These are phyloP conservation scores for Eleusine coracana DNA, from an alignment of 176 grass and related monocot species.

Conservation along the genomic window DNA sequence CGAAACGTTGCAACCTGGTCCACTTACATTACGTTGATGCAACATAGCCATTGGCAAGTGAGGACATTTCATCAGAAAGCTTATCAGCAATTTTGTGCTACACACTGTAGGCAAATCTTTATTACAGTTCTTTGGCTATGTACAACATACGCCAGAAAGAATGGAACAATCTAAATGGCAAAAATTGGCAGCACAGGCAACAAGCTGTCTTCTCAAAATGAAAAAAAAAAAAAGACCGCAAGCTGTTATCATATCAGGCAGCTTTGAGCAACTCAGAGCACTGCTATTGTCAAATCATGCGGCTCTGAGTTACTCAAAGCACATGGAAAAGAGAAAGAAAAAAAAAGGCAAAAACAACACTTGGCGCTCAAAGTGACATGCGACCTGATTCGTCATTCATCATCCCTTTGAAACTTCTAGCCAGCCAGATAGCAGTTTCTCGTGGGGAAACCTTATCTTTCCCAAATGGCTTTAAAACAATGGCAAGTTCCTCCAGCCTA, in stretches of 20 bases:
- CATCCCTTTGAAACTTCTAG: conserved; percentile 98
- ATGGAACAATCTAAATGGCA: conserved; percentile 51
- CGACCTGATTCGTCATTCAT: conserved; percentile 78
- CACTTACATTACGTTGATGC: not conserved
- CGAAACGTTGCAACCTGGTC: not conserved
- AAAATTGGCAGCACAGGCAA: conserved; percentile 47
- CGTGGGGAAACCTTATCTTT: conserved; percentile 94
- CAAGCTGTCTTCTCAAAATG: conserved; percentile 31
- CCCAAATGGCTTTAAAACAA: conserved; percentile 97
- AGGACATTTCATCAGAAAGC: not conserved
- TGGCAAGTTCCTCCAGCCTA: conserved; percentile 81
- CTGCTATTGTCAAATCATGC: conserved; percentile 43
- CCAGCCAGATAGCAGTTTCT: conserved; percentile 97
- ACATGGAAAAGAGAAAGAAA: conserved; percentile 24
- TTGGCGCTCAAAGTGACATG: conserved; percentile 25
- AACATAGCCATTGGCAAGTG: not conserved
- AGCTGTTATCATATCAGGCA: conserved; percentile 6
- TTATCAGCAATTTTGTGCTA: not conserved
- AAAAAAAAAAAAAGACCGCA: not conserved
- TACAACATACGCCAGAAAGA: conserved; percentile 70
- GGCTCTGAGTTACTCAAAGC: conserved; percentile 24
- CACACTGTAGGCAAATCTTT: conserved; percentile 36
- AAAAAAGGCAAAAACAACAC: not conserved
- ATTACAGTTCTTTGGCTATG: conserved; percentile 63
- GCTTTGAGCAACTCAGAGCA: conserved; percentile 29